phyloP scores from a whole-genome alignment of 1,139 yeast species.

The Candida tetrigidarum region DNA sequence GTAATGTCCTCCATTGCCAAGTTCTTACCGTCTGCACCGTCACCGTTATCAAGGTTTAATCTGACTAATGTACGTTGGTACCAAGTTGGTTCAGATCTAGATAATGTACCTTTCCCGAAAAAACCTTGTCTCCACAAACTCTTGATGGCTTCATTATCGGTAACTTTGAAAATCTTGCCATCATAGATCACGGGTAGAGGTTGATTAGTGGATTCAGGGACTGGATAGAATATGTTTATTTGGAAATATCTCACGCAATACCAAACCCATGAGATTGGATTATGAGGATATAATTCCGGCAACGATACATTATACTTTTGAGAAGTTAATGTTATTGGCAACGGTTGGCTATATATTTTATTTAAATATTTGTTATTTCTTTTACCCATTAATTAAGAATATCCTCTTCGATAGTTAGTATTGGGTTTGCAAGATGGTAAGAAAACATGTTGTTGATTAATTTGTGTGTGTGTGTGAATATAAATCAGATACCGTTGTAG shows the following conservation, averaged over 20 bases:
- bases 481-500: slow-evolving; percentile 99
- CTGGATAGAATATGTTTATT: slow-evolving; percentile 25
- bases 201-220: slow-evolving; percentile 29
- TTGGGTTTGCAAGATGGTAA: slow-evolving; percentile 6
- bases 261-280: slow-evolving; percentile 63
- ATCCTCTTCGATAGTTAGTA: slow-evolving; percentile 19
- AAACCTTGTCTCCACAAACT: slow-evolving; percentile 84
- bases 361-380: slow-evolving; percentile 29
- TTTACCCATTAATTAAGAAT: slow-evolving; percentile 21
- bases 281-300: slow-evolving; percentile 56
- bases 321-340: slow-evolving; percentile 52
- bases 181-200: slow-evolving; percentile 29
- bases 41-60: slow-evolving; percentile 32
- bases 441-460: neutral
- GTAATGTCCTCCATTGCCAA: slow-evolving; percentile 77
- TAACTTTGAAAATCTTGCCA: slow-evolving; percentile 48
- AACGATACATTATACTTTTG: slow-evolving; percentile 35
- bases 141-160: slow-evolving; percentile 51
- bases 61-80: slow-evolving; percentile 57
- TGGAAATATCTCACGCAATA: slow-evolving; percentile 40
- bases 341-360: slow-evolving; percentile 42
- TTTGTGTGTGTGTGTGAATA: neutral
- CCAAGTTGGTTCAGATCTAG: slow-evolving; percentile 97
- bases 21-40: slow-evolving; percentile 36
- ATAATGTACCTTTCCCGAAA: slow-evolving; percentile 89